Evolutionary conservation across 164 flowering plant genomes (phyloP), one percentile per base, ranked within the genome.

Genomic region (Cinnamomum chago): DNA sequence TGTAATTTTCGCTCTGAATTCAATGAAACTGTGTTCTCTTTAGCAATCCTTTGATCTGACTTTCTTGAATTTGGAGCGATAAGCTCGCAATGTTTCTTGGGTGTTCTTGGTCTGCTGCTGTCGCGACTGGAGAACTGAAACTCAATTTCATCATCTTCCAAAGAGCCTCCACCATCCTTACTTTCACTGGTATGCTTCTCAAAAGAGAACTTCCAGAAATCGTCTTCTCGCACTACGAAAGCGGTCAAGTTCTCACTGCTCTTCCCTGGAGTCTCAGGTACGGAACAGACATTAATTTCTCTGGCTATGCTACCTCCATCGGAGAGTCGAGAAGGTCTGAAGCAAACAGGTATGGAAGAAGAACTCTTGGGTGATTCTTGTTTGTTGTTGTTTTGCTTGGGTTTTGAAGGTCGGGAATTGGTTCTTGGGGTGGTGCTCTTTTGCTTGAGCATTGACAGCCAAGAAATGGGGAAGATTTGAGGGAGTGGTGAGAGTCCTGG

Each of bases 401-500:
- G 58, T 69, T 77, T 78, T 23, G 76, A 69, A 15, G 81, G 77
- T 25, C 55, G 73, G 12, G 79, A 40, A 35, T 76, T 77, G 30
- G 82, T 11, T 62, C 72, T 67, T 22, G 47, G 28, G 60, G 60
- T 81, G 65, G 12, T 62, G 40, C 80, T 72, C 83, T 76, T 85
- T 35, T 78, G 86, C 88, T 85, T 91, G 78, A 91, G 79, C 85
- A 78, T 89, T 2, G 90, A 83, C 58, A 90, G 52, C 97, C 95
- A 93, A 6, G 97, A 90, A 62, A 50, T 25, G 24, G 89, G 89
- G 62, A 88, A 86, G 33, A 86, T 83, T 33, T 81, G 85, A 40
- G 89, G 84, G 66, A 86, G 70, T 20, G 85, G 70, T 22, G 85
- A 80, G 71, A 77, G 65, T 24, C 74, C 73, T 13, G 85, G 66